These are phyloP conservation scores for Rhazya stricta DNA, from an alignment of 257 asterid species.

Conservation along the genomic window DNA sequence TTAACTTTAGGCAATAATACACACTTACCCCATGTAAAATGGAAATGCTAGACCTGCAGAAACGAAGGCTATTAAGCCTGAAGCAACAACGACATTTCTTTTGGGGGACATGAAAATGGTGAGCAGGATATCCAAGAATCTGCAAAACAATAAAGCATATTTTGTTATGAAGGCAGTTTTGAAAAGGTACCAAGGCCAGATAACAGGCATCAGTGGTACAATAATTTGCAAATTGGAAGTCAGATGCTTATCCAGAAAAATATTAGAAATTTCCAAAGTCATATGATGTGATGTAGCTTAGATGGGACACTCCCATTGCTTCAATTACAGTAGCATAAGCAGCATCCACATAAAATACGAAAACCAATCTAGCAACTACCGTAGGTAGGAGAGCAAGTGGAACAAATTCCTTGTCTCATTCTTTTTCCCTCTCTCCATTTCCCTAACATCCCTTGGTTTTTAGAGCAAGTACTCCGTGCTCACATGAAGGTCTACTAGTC, in stretches of 20 bases:
- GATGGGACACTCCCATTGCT: neutral
- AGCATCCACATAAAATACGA: neutral
- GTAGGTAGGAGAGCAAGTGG: neutral
- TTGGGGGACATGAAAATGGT: constrained; percentile 57
- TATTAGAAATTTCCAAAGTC: neutral
- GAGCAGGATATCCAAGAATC: constrained; percentile 22
- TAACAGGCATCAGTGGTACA: neutral
- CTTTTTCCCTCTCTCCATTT: neutral
- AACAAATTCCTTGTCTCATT: neutral
- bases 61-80: constrained; percentile 75
- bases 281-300: neutral
- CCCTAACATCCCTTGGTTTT: neutral
- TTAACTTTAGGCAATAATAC: neutral
- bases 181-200: neutral
- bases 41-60: constrained; percentile 88
- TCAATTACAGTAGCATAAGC: neutral
- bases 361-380: neutral
- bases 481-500: neutral
- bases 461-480: neutral
- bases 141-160: constrained; percentile 23
- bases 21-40: constrained; percentile 91
- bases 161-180: neutral
- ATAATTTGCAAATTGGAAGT: neutral
- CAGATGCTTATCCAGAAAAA: neutral
- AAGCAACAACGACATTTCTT: constrained; percentile 69